phyloP scores from a whole-genome alignment of 306 rosid genomes.

The Casuarina cunninghamiana region DNA sequence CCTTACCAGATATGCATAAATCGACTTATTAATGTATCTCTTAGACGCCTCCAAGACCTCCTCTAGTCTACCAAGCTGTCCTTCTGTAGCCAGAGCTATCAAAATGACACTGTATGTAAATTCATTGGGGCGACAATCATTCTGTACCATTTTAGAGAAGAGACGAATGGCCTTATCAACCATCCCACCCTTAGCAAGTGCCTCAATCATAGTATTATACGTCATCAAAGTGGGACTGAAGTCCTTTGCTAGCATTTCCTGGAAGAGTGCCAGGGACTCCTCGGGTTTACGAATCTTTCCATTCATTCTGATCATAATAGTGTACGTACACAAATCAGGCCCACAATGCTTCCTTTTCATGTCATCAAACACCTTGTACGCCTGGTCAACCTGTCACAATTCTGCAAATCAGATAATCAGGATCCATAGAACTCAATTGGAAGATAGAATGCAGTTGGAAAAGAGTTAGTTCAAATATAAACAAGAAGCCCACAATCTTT shows the following conservation, averaged over 20 bases:
- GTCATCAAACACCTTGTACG: slow-evolving; percentile 72
- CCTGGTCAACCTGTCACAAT: slow-evolving; percentile 67
- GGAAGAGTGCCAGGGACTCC: slow-evolving; percentile 54
- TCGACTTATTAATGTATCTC: slow-evolving; percentile 55
- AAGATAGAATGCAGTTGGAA: not conserved
- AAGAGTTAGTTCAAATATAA: not conserved
- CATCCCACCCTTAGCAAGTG: slow-evolving; percentile 75
- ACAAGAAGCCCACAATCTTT: not conserved
- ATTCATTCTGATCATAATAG: slow-evolving; percentile 88
- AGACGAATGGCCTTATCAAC: slow-evolving; percentile 69
- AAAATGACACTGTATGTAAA: slow-evolving; percentile 74
- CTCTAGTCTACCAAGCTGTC: slow-evolving; percentile 72
- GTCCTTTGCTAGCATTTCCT: slow-evolving; percentile 68
- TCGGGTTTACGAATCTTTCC: slow-evolving; percentile 67
- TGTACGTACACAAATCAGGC: slow-evolving; percentile 80
- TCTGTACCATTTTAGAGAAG: slow-evolving; percentile 76
- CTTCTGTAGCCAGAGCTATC: slow-evolving; percentile 70
- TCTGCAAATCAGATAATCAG: slow-evolving; percentile 42
- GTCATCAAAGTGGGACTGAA: slow-evolving; percentile 59
- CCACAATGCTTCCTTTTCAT: slow-evolving; percentile 84
- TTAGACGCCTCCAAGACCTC: slow-evolving; percentile 58
- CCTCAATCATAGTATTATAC: slow-evolving; percentile 81
- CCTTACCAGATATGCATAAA: slow-evolving; percentile 74
- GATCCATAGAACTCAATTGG: slow-evolving; percentile 6
- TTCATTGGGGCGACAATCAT: slow-evolving; percentile 74